Evolutionary conservation across 305 asterid species (phyloP), one percentile per base, ranked within the genome.

Genomic region (Coffea humblotiana): DNA sequence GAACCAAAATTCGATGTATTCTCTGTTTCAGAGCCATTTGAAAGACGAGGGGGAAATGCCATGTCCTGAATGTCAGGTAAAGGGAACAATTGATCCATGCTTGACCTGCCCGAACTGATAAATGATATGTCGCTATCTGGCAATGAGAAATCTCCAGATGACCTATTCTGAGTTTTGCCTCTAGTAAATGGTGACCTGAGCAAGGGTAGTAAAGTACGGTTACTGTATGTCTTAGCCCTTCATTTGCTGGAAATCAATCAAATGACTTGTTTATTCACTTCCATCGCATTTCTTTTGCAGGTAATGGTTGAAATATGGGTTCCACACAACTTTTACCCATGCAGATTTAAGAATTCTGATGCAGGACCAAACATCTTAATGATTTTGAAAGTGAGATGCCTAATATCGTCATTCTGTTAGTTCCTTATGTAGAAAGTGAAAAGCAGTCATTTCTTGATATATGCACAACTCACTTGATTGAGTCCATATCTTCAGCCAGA

Each of bases 161-260:
- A 88, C 84, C 79, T 85, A 79, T 86, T 88, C 35, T 81, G 23
- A 76, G 83, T 82, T 86, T 83, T 87, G 71, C 91, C 89, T 89
- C 98, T 88, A 4, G 85, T 88, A 84, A 93, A 95, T 3, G 97
- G 97, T 8, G 99, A 93, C 90, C 99, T 95, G 90, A 82, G 37
- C 56, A 83, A 47, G 52, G 65, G 27, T 58, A 74, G 68, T 56
- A 48, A 67, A 54, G 71, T 86, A 48, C 25, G 16, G 11, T 43
- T 64, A 56, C 68, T 51, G 3, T 63, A 43, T 15, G 47, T 58
- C 72, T 48, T 76, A 11, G 3, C 47, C 47, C 25, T 27, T 23
- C 56, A 40, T 29, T 32, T 68, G 23, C 58, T 23, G 23, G 52
- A 78, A 68, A 32, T 11, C n/a, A 72, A 51, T 35, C 9, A 47